phyloP scores from a whole-genome alignment of 257 asterid species.

The Solanum ossicruentum region DNA sequence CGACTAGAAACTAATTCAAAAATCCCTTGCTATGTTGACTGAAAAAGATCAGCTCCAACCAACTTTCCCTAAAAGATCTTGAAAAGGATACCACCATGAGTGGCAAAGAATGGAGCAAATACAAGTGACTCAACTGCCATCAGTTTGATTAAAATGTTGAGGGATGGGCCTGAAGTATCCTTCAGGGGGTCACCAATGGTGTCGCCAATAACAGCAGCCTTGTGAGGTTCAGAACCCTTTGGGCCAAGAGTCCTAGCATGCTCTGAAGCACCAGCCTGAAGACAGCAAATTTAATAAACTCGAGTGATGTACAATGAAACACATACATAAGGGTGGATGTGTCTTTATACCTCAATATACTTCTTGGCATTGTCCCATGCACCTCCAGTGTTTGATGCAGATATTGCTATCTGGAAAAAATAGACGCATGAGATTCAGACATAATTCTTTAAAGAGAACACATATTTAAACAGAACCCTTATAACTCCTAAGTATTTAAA shows the following conservation, averaged over 20 bases:
- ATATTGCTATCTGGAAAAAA: conserved; percentile 25
- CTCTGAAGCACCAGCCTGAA: conserved; percentile 42
- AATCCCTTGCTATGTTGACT: neutral
- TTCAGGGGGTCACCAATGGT: conserved; percentile 40
- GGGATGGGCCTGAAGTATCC: conserved; percentile 44
- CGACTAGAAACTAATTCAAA: neutral
- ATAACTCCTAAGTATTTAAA: no score
- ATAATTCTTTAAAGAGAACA: neutral
- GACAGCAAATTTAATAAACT: neutral
- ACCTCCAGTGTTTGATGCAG: conserved; percentile 47
- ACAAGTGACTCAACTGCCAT: conserved; percentile 44
- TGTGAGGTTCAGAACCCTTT: conserved; percentile 43
- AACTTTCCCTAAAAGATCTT: conserved; percentile 13
- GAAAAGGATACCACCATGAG: conserved; percentile 35
- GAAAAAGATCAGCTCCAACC: neutral
- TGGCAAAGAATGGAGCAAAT: conserved; percentile 38
- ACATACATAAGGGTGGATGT: neutral
- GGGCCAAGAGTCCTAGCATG: conserved; percentile 36
- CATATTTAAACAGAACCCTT: neutral
- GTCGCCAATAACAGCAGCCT: conserved; percentile 45
- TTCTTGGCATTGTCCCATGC: conserved; percentile 49
- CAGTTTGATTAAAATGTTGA: conserved; percentile 38
- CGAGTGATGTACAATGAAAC: neutral
- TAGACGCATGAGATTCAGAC: neutral
- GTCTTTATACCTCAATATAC: conserved; percentile 27